Percentiles rank a stretch among this genome's conserved stretches.
Conservation (phyloP, 2,329 filamentous ascomycete species). For the Emericellopsis cladophorae region DNA sequence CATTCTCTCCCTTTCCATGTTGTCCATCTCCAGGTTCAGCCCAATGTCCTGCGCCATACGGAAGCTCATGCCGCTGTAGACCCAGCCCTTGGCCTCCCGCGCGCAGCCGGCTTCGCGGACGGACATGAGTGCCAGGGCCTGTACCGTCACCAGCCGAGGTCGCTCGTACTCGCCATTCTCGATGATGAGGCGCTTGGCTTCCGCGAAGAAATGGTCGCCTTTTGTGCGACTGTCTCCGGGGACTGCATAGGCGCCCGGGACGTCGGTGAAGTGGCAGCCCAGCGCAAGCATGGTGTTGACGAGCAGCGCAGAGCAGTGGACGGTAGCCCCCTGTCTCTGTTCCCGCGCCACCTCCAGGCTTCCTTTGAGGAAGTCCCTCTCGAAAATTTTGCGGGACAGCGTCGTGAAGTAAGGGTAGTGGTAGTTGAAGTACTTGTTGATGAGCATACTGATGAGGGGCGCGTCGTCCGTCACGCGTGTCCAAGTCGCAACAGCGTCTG, state of each 20-base stretch:
- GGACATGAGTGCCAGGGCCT: slow-evolving; percentile 90
- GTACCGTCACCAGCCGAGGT: slow-evolving; percentile 77
- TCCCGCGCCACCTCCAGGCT: too few relatives aligned
- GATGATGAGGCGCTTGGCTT: slow-evolving; percentile 79
- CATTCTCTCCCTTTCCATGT: slow-evolving; percentile 47
- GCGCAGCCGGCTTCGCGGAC: slow-evolving; percentile 92
- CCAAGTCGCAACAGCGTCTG: slow-evolving; percentile 73
- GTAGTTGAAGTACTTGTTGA: slow-evolving; percentile 98
- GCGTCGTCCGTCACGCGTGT: slow-evolving; percentile 73
- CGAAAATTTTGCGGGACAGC: slow-evolving; percentile 75
- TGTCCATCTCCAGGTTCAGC: slow-evolving; percentile 69
- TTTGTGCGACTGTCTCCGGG: slow-evolving; percentile 71
- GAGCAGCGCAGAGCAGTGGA: slow-evolving; percentile 78
- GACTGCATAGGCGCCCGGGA: slow-evolving; percentile 56
- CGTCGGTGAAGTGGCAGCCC: slow-evolving; percentile 83
- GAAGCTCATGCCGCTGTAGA: slow-evolving; percentile 97
- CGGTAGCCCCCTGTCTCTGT: slow-evolving; percentile 40
- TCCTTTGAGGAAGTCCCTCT: slow-evolving; percentile 69
- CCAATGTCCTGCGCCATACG: slow-evolving; percentile 94
- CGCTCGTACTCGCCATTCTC: slow-evolving; percentile 91
- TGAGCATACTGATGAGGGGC: slow-evolving; percentile 68
- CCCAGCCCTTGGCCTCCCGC: slow-evolving; percentile 90
- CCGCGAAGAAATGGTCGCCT: slow-evolving; percentile 90
- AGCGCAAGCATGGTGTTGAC: slow-evolving; percentile 91
- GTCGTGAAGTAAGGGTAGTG: slow-evolving; percentile 96